Conservation (phyloP, 495 filamentous ascomycete species). For the Neurospora discreta region DNA sequence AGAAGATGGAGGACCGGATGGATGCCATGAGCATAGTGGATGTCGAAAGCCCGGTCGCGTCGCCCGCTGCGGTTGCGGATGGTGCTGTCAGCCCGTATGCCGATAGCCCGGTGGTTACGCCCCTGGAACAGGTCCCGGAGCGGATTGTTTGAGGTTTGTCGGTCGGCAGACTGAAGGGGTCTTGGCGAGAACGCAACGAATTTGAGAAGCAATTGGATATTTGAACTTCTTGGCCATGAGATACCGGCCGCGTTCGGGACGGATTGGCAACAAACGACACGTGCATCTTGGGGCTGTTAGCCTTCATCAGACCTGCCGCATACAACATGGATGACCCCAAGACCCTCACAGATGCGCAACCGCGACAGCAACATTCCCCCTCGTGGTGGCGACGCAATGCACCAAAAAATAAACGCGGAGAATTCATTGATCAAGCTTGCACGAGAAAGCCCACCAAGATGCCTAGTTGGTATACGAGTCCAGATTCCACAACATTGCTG, state of each 20-base stretch:
- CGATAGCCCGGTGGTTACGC: neutral
- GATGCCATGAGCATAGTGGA: conserved; percentile 1
- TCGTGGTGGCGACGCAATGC: neutral
- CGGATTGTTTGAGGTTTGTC: neutral
- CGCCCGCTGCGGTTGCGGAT: neutral
- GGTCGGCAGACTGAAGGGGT: neutral
- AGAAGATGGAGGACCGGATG: conserved; percentile 21
- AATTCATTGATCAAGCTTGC: neutral
- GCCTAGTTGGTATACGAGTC: neutral
- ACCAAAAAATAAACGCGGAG: neutral
- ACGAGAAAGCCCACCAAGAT: neutral
- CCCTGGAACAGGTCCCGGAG: neutral
- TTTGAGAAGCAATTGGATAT: neutral
- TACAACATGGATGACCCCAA: neutral
- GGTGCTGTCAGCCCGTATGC: neutral
- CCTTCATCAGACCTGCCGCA: neutral
- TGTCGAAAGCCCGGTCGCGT: neutral
- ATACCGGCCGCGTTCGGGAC: neutral
- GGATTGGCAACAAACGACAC: neutral
- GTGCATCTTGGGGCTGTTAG: neutral
- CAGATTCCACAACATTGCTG: neutral
- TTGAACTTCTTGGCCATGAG: neutral
- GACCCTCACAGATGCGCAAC: neutral
- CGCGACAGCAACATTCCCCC: neutral
- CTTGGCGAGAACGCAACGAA: neutral